Evolutionary conservation across 306 rosid genomes (phyloP).

Genomic region (Prosopis cineraria): DNA sequence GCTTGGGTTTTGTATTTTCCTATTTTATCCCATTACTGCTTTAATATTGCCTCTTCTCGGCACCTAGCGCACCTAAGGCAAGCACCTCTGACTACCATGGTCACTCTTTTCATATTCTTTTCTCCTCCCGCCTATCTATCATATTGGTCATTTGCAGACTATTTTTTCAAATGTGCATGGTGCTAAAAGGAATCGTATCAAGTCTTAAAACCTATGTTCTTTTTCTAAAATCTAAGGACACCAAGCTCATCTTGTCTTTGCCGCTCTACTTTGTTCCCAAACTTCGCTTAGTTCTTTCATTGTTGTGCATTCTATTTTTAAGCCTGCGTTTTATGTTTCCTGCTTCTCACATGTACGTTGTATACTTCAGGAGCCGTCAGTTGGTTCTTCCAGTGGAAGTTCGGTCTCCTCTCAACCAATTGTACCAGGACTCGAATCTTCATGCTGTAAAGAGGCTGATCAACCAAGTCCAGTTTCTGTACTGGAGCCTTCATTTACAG

Average conservation of each 20-base stretch:
- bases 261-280: not conserved
- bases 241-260: constrained; percentile 19
- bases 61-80: not conserved
- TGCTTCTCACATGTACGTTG: constrained; percentile 32
- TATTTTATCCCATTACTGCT: no score
- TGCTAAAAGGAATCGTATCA: not conserved
- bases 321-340: constrained; percentile 22
- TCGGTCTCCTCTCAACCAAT: constrained; percentile 49
- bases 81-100: not conserved
- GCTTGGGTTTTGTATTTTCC: no score
- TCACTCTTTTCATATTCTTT: not conserved
- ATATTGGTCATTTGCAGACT: not conserved
- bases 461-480: constrained; percentile 99
- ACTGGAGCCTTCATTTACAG: constrained; percentile 77
- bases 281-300: constrained; percentile 25
- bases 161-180: not conserved
- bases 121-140: not conserved
- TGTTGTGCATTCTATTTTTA: constrained; percentile 8
- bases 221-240: not conserved
- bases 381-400: constrained; percentile 45
- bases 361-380: constrained; percentile 60
- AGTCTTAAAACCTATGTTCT: not conserved
- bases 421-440: constrained; percentile 55
- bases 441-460: constrained; percentile 77
- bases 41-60: no score